Base-by-base conservation (phyloP, 768 basidiomycete species). In the Thelephora aurantiotincta region DNA sequence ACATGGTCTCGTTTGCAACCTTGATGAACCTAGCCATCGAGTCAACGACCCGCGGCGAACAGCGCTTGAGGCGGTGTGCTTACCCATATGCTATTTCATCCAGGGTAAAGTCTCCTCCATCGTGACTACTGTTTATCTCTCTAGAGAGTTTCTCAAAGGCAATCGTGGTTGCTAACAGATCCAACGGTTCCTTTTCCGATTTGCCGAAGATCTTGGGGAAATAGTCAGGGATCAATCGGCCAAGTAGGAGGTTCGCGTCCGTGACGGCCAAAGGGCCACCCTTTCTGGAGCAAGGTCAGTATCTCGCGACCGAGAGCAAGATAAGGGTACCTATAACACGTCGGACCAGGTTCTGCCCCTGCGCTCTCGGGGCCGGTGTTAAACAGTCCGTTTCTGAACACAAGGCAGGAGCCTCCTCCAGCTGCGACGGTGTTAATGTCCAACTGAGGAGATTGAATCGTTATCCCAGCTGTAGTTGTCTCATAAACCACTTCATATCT, bases 361-460 rank as follows among this genome's bases (percentile, higher is more conserved):
- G 93, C 92, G 48, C 88, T 92, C 56, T 93, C 82, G 0, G 94
- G 94, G 0, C 94, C 94, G 14, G 88, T 83, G 14, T 79, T 68
- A 68, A 96, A 96, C 18, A 98, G 71, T 1, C 92, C 92, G 55
- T 94, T 93, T 20, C 80, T 73, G 71, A 87, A 97, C 2, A 78
- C 82, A 43, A 97, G 66, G 55, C 92, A 83, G 1, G 86, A 89
- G 0, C 93, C 94, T 38, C 93, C 93, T 2, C 94, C 93, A 0
- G 94, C 93, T 6, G 93, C 93, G 43, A 96, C 91, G 5, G 89
- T 91, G 60, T 94, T 94, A 63, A 97, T 93, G 57, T 96, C 92
- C 14, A 97, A 74, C 55, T 94, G 91, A 0, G 92, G 89, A 1
- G 82, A 84, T 58, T 93, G 89, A 45, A 97, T 88, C 0, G 85